Percentiles rank a stretch among this genome's conserved stretches.
phyloP scores from a whole-genome alignment of 768 basidiomycete species.

The Boletus pseudopeckii region DNA sequence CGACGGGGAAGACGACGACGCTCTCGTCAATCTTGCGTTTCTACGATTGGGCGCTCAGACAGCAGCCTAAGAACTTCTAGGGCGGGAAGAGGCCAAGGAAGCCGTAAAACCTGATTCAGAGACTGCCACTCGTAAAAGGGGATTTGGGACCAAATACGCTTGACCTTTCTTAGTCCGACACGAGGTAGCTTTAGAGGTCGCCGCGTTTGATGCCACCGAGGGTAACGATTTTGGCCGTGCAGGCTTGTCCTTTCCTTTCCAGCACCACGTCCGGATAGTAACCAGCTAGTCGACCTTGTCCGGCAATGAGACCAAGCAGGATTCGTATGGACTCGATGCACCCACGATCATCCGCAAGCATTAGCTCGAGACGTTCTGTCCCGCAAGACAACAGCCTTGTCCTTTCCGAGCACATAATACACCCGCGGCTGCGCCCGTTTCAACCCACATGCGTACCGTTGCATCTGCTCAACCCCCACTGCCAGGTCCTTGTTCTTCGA shows the following conservation, averaged over 20 bases:
- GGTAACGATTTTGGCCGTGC: neutral
- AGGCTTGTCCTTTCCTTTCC: neutral
- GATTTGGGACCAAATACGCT: neutral
- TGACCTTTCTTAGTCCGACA: neutral
- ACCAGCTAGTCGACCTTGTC: constrained; percentile 1
- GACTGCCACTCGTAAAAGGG: neutral
- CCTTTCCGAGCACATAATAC: neutral
- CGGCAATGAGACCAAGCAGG: constrained; percentile 10
- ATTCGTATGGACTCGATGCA: constrained; percentile 11
- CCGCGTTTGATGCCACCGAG: no score
- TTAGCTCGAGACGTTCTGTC: constrained; percentile 6
- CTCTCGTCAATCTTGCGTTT: neutral
- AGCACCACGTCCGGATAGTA: neutral
- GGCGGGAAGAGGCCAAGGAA: neutral
- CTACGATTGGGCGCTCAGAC: neutral
- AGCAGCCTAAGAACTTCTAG: neutral
- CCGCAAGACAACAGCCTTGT: constrained; percentile 5
- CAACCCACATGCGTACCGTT: constrained; percentile 2
- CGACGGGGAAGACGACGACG: neutral
- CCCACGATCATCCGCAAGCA: constrained; percentile 1
- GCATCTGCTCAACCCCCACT: neutral
- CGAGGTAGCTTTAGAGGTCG: neutral
- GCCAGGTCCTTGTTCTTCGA: constrained; percentile 1
- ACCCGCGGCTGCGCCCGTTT: constrained; percentile 6
- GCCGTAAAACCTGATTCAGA: no score